Base-by-base conservation (phyloP, 371 early-diverging fungal species). In the Capniomyces stellatus region DNA sequence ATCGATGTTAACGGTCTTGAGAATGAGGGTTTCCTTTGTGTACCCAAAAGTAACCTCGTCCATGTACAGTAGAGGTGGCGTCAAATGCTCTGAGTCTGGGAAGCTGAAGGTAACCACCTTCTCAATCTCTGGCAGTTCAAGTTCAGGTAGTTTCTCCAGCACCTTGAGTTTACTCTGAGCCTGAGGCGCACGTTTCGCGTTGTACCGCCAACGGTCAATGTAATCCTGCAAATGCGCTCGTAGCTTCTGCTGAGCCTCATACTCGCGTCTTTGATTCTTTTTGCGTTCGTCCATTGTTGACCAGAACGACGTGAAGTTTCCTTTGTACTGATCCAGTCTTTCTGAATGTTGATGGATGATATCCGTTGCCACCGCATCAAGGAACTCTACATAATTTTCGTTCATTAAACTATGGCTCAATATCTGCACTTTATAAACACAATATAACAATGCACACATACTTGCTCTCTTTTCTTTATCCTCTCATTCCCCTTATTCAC, bases 81-180 rank as follows among this genome's bases (percentile, higher is more conserved):
- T 78, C 12, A 87, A 65, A 35, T 68, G 61, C 55, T 96, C 97
- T 19, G 94, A 85, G 54, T 88, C 83, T 41, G 90, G 81, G 78
- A 96, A 94, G 49, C 76, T 74, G 76, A 95, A 93, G 50, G 89
- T 89, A 41, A 92, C 79, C 2, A 75, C 64, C 68, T 74, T 82
- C 57, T 79, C 92, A 58, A 77, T 81, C 69, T 76, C 87, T 44
- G 94, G 93, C 27, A 82, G 77, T 54, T 89, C 85, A 43, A 97
- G 72, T 46, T 76, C 86, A 1, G 95, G 95, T 31, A 99, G 67
- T 61, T 97, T 97, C 65, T 98, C 96, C 54, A 99, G 72, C 56
- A 95, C 85, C 75, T 99, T 99, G 66, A 99, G 81, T 72, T 89
- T 95, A 60, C 79, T 82, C 73, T 99, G 99, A 10, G 96, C 99